phyloP scores from a whole-genome alignment of 139 green algal genomes.

The Coccomyxa sp. region DNA sequence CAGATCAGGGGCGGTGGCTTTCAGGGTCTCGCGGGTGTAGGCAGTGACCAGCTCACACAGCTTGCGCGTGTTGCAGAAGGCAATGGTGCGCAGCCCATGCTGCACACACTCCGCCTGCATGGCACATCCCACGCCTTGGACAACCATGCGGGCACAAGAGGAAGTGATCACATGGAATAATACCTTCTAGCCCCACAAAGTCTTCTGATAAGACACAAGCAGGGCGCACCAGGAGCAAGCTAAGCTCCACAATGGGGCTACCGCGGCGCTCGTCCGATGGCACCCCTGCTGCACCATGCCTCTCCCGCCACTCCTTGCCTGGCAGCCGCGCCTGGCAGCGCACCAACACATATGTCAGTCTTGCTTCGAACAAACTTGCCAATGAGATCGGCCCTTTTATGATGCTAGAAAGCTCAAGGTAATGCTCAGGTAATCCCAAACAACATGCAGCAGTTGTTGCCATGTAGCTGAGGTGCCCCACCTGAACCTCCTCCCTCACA shows the following conservation, averaged over 20 bases:
- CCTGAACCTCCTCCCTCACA: background rate
- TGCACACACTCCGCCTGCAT: constrained; percentile 84
- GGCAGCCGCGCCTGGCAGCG: constrained; percentile 11
- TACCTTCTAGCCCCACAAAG: background rate
- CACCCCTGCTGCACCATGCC: constrained; percentile 38
- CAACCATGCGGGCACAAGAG: background rate
- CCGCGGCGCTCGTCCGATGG: constrained; percentile 34
- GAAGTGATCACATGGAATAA: background rate
- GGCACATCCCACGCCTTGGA: constrained; percentile 5
- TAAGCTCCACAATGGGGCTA: constrained; percentile 88
- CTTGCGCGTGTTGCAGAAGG: constrained; percentile 96
- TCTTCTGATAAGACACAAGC: background rate
- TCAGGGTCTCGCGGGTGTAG: constrained; percentile 81
- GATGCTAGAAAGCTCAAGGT: too few species aligned
- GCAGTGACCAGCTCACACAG: constrained; percentile 89
- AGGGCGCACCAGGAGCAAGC: constrained; percentile 38
- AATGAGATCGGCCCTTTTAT: background rate
- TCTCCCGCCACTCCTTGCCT: constrained; percentile 26
- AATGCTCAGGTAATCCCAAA: too few species aligned
- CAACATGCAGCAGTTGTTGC: too few species aligned
- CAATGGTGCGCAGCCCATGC: constrained; percentile 86
- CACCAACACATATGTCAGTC: constrained; percentile 6
- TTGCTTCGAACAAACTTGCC: background rate
- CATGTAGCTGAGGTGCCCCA: background rate
- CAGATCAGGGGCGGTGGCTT: constrained; percentile 58